phyloP scores from a whole-genome alignment of 2,329 filamentous ascomycete species.

The Clonostachys byssicola region DNA sequence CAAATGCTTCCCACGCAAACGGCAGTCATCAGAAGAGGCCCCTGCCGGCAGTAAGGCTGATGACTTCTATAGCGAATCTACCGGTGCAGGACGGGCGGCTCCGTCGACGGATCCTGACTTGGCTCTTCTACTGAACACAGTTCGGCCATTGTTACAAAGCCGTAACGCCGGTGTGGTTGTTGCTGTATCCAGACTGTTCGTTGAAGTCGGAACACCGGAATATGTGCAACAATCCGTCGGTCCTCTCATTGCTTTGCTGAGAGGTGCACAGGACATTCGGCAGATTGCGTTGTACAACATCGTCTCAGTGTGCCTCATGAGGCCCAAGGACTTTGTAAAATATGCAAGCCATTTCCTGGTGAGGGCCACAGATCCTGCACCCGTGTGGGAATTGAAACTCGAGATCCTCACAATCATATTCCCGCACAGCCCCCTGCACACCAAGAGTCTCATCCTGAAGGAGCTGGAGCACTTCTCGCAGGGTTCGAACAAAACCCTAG shows the following conservation, averaged over 20 bases:
- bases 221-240: slow-evolving; percentile 75
- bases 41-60: slow-evolving; percentile 40
- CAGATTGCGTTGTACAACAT: slow-evolving; percentile 91
- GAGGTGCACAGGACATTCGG: slow-evolving; percentile 82
- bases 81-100: slow-evolving; percentile 35
- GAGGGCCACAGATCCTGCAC: slow-evolving; percentile 69
- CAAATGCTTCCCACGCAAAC: slow-evolving; percentile 77
- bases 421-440: slow-evolving; percentile 68
- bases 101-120: slow-evolving; percentile 77
- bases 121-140: slow-evolving; percentile 72
- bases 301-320: slow-evolving; percentile 79
- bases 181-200: slow-evolving; percentile 79
- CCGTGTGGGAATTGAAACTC: slow-evolving; percentile 88
- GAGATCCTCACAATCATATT: slow-evolving; percentile 91
- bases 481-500: slow-evolving; percentile 67
- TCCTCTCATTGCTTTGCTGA: slow-evolving; percentile 79
- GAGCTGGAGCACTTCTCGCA: slow-evolving; percentile 93
- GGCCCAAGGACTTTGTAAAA: slow-evolving; percentile 77
- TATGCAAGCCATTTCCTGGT: slow-evolving; percentile 90
- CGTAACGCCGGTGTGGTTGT: slow-evolving; percentile 91
- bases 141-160: slow-evolving; percentile 82
- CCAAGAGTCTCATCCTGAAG: slow-evolving; percentile 83
- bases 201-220: slow-evolving; percentile 75
- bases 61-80: slow-evolving; percentile 76
- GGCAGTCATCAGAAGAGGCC: slow-evolving; percentile 41